Percentiles rank a stretch among this genome's conserved stretches.
phyloP scores from a whole-genome alignment of 129 eudicot genomes.

The Saposhnikovia divaricata region DNA sequence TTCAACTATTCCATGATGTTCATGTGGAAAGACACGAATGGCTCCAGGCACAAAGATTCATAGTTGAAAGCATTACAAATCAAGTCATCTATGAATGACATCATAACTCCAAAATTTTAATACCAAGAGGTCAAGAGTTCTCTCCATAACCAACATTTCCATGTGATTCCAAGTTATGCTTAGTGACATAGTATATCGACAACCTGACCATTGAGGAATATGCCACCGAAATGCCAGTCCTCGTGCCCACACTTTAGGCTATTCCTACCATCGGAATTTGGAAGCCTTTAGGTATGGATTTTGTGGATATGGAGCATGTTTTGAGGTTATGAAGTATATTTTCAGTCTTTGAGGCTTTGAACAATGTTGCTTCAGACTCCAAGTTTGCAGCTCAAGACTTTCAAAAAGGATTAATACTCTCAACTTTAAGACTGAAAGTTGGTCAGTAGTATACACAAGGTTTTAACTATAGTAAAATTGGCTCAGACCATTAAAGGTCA shows the following conservation, averaged over 20 bases:
- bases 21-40: too few relatives aligned
- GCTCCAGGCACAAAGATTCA: too few relatives aligned
- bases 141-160: neutral
- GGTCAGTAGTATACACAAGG: neutral
- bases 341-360: neutral
- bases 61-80: too few relatives aligned
- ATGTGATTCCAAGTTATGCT: neutral
- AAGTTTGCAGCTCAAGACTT: too few relatives aligned
- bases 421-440: neutral
- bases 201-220: neutral
- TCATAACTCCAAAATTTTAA: neutral
- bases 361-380: neutral
- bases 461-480: neutral
- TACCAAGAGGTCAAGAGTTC: constrained; percentile 1
- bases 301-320: neutral
- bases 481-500: neutral
- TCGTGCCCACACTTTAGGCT: neutral
- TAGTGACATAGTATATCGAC: neutral
- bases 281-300: neutral
- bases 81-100: neutral
- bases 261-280: neutral
- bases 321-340: neutral
- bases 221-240: neutral
- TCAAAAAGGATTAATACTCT: neutral
- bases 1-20: neutral